Base-by-base conservation (phyloP, 1,139 yeast genomes). In the Suzukiozyma palmioleophila region DNA sequence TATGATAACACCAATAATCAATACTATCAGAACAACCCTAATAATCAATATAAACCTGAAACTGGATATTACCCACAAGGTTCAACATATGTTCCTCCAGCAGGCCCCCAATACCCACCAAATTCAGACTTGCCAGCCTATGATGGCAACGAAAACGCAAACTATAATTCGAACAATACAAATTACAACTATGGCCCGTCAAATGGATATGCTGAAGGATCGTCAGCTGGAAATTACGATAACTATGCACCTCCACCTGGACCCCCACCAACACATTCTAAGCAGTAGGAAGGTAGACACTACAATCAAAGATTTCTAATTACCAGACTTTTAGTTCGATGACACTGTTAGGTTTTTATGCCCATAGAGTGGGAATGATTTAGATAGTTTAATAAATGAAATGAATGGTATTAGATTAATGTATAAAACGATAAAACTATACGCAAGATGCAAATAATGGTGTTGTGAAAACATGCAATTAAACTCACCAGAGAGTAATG, bases 191-290 rank as follows among this genome's bases (percentile, higher is more conserved):
- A 33, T 14, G 36, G 36, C 14, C 36, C 36, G 2, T n/a, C 18
- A 8, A 11, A 18, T 15, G 26, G 26, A 11, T 25, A 12, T 26
- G n/a, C 21, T 11, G 13, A 14, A 25, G 31, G 31, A 11, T 9
- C 10, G 6, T 10, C 21, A 3, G 18, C 8, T 12, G 18, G 22
- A 8, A 32, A 22, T 18, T 21, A n/a, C 22, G 35, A 32, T 3
- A 21, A 32, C 13, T 33, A 33, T 12, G 27, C 30, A 8, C 30
- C 36, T 8, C 36, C 36, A 13, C n/a, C 30, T 3, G 36, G 36
- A 3, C 36, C 36, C 3, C 36, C 36, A 25, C 36, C 36, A 8
- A 6, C 36, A 5, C 36, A 33, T 26, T 8, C 27, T n/a, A 22
- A 32, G 15, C 10, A 10, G 10, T 21, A 21, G 34, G 27, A 18